Conservation (phyloP, 163 green algal genomes). For the Trebouxia gelatinosa region DNA sequence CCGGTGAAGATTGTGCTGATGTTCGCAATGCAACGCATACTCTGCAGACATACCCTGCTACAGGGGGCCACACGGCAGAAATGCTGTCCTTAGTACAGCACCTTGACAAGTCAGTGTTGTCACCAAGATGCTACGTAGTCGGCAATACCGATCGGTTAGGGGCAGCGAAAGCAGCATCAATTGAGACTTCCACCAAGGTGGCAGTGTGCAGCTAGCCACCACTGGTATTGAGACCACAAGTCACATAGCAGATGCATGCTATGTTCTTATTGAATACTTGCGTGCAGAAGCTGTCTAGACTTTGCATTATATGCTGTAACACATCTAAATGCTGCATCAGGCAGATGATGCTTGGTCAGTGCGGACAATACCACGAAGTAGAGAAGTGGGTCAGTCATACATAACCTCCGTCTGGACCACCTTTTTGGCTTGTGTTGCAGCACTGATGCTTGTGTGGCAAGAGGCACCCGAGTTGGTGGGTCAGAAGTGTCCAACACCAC, state of each 20-base stretch:
- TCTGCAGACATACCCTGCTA: background rate
- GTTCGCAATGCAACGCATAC: background rate
- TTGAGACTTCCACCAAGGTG: too few species aligned
- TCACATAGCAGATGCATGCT: too few species aligned
- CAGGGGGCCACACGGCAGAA: constrained; percentile 93
- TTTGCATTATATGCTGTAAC: too few species aligned
- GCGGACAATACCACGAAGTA: constrained; percentile 70
- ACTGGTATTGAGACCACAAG: too few species aligned
- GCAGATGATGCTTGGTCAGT: too few species aligned
- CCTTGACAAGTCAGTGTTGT: constrained; percentile 64
- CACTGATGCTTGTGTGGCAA: constrained; percentile 51
- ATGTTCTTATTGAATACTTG: too few species aligned
- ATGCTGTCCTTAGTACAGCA: constrained; percentile 78
- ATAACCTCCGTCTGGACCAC: constrained; percentile 73
- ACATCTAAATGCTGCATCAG: too few species aligned
- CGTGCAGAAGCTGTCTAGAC: too few species aligned
- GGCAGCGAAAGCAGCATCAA: constrained; percentile 56
- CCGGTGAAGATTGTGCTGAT: too few species aligned
- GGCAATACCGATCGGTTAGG: constrained; percentile 84
- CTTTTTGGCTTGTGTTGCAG: constrained; percentile 55
- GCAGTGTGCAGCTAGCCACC: too few species aligned
- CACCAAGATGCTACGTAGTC: constrained; percentile 79
- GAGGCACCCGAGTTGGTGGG: constrained; percentile 69
- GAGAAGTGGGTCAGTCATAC: constrained; percentile 90
- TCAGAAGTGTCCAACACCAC: too few species aligned